Conservation (phyloP, 768 basidiomycete species). For the Ramaria sp. region DNA sequence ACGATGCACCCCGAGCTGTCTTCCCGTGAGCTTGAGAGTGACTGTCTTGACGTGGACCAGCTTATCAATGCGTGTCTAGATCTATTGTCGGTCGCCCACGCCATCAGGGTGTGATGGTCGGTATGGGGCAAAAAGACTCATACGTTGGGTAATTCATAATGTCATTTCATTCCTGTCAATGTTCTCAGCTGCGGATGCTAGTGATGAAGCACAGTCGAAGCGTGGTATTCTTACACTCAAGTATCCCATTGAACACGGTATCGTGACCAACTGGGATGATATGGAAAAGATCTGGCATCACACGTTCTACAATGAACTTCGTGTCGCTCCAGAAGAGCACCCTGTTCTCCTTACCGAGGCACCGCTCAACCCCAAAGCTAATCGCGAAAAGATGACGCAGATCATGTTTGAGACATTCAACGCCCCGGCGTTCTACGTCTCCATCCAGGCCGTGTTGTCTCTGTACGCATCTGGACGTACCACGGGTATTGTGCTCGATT, state of each 20-base stretch:
- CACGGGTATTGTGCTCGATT: conserved; percentile 66
- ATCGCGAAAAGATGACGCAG: conserved; percentile 91
- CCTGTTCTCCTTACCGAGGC: conserved; percentile 88
- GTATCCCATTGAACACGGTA: conserved; percentile 64
- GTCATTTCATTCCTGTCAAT: background rate
- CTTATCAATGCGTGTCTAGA: conserved; percentile 14
- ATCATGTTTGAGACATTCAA: conserved; percentile 98
- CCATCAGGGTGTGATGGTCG: conserved; percentile 69
- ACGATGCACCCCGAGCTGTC: conserved; percentile 42
- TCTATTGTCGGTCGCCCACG: conserved; percentile 67
- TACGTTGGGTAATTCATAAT: conserved; percentile 47
- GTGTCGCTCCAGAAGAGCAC: conserved; percentile 89
- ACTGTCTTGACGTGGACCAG: background rate
- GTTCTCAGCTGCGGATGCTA: conserved; percentile 21
- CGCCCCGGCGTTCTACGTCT: conserved; percentile 84
- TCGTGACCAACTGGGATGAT: conserved; percentile 69
- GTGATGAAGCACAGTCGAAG: conserved; percentile 66
- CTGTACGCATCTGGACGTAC: conserved; percentile 63
- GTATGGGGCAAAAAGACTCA: conserved; percentile 71
- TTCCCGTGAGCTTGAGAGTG: conserved; percentile 29
- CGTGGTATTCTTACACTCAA: conserved; percentile 62
- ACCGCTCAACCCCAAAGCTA: conserved; percentile 86
- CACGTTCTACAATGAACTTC: conserved; percentile 84
- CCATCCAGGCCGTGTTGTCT: conserved; percentile 85
- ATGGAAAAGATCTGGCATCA: conserved; percentile 73